Conservation (phyloP, 805 yeast genomes). For the Suhomyces prunicola region DNA sequence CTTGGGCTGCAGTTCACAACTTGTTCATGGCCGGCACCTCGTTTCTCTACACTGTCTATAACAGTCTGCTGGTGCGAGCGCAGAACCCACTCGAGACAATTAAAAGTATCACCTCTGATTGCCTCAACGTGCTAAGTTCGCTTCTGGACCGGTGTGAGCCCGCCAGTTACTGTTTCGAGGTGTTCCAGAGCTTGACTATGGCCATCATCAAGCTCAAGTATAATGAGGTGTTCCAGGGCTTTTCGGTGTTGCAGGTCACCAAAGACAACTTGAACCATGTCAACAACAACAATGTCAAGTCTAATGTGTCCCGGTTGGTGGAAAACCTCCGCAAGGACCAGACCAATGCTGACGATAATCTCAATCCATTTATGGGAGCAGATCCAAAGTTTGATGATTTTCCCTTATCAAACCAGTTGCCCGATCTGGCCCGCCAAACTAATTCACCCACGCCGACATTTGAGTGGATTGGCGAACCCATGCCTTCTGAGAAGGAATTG, state of each 20-base stretch:
- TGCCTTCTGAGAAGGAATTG: neutral
- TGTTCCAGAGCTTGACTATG: slow-evolving; percentile 66
- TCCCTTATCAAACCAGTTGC: neutral
- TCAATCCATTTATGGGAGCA: slow-evolving; percentile 6
- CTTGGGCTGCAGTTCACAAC: slow-evolving; percentile 93
- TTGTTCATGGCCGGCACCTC: slow-evolving; percentile 88
- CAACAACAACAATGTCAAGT: slow-evolving; percentile 29
- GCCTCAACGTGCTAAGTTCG: slow-evolving; percentile 57
- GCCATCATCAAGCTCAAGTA: slow-evolving; percentile 65
- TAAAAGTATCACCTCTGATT: slow-evolving; percentile 48
- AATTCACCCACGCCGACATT: slow-evolving; percentile 10
- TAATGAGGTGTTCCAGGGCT: slow-evolving; percentile 28
- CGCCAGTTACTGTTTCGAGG: slow-evolving; percentile 66
- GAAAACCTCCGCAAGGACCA: slow-evolving; percentile 21
- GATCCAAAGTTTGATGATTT: neutral
- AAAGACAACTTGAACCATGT: slow-evolving; percentile 6
- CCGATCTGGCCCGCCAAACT: neutral
- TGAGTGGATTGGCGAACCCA: slow-evolving; percentile 34
- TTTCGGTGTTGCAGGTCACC: slow-evolving; percentile 4
- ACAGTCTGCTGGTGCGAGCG: slow-evolving; percentile 52
- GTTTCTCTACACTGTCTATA: slow-evolving; percentile 71
- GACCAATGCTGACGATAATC: neutral
- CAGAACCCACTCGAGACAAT: slow-evolving; percentile 44
- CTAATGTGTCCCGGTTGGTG: slow-evolving; percentile 38
- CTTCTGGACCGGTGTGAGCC: slow-evolving; percentile 74